Conservation (phyloP, 2,329 filamentous ascomycete species). For the Aspergillus novoparasiticus region DNA sequence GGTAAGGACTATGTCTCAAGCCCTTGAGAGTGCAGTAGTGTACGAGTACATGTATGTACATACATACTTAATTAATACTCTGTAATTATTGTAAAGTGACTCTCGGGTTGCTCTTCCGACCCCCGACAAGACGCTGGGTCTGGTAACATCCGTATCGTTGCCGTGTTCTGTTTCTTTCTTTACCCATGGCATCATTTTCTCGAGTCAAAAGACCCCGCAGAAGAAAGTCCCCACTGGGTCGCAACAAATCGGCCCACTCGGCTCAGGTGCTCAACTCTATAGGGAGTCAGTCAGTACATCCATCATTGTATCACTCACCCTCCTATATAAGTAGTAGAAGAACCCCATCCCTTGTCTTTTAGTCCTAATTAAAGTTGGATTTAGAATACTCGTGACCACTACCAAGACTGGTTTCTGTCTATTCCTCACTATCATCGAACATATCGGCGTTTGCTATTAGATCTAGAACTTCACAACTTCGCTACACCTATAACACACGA, state of each 20-base stretch:
- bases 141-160: background rate
- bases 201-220: background rate
- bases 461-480: background rate
- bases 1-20: too few species aligned
- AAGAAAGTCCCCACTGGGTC: background rate
- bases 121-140: background rate
- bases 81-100: background rate
- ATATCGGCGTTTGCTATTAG: background rate
- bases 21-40: too few species aligned
- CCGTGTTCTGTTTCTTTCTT: background rate
- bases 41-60: too few species aligned
- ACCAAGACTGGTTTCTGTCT: background rate
- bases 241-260: conserved; percentile 1
- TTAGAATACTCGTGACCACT: background rate
- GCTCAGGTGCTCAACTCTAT: background rate
- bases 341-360: background rate
- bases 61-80: background rate
- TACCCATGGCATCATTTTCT: background rate
- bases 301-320: background rate
- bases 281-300: background rate
- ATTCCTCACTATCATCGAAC: background rate
- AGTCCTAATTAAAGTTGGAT: background rate
- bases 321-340: background rate
- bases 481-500: background rate
- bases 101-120: background rate